Evolutionary conservation across 768 basidiomycete genomes (phyloP), one percentile per base, ranked within the genome.

Genomic region (Phylloporus sp.): DNA sequence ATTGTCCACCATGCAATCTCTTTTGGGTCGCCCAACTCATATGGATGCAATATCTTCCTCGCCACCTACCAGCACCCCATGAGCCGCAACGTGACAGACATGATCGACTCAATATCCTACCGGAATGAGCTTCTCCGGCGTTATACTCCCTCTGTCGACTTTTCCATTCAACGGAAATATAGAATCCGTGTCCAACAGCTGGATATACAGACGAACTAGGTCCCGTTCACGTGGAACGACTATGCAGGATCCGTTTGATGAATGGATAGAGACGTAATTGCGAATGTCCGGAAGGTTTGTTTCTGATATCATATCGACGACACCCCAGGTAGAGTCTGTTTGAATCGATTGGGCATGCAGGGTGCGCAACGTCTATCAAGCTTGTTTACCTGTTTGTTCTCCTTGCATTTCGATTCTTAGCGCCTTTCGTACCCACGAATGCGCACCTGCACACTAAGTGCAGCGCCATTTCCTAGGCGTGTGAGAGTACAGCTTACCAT

Each of bases 201-300:
- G 84, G 27, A 86, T 76, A 59, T 88, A 89, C 3, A 88, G 53
- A 28, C 86, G 74, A 13, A 86, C 75, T 55, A 74, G 75, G 60
- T 81, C 80, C 4, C 66, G 75, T 60, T 84, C 81, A n/a, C n/a
- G n/a, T n/a, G n/a, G n/a, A n/a, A n/a, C n/a, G n/a, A n/a, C n/a
- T n/a, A n/a, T n/a, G n/a, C 21, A 80, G 0, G 81, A 78, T 0
- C 82, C 80, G 44, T 78, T 72, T 28, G 72, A 72, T 0, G 84
- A 86, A 61, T 86, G 84, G n/a, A 87, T 75, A 1, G 70, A 78
- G 35, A 68, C 69, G 56, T 69, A 73, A 46, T 79, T 79, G 8
- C 85, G 78, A 48, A 84, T 80, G 58, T 88, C 84, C 0, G 86
- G 86, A 49, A 87, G 85, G 57, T 86, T 70, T 5, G 84, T 86